Evolutionary conservation across 306 rosid genomes (phyloP).

Genomic region (Pyrus communis): DNA sequence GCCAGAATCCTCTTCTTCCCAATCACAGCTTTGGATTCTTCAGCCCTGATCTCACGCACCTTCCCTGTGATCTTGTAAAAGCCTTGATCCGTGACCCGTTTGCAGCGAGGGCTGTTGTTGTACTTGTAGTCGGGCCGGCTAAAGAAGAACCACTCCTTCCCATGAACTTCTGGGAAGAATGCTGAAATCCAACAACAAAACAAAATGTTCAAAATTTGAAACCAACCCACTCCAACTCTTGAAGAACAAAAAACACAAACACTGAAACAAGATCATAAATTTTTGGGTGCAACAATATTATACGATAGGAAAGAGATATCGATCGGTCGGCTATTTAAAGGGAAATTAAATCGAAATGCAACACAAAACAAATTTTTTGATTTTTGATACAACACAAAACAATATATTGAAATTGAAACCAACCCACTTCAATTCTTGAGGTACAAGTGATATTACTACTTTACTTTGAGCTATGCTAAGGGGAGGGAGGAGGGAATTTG

Average conservation of each 20-base stretch:
- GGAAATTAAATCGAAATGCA: too few relatives aligned
- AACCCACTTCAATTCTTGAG: too few relatives aligned
- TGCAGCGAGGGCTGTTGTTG: slow-evolving; percentile 18
- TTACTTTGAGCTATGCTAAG: too few relatives aligned
- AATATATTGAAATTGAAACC: too few relatives aligned
- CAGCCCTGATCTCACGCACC: slow-evolving; percentile 25
- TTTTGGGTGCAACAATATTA: too few relatives aligned
- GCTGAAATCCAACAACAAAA: not conserved
- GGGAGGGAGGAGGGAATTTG: too few relatives aligned
- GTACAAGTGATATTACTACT: too few relatives aligned
- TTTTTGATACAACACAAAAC: too few relatives aligned
- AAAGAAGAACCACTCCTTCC: slow-evolving; percentile 55
- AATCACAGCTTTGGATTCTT: slow-evolving; percentile 23
- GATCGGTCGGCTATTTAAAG: too few relatives aligned
- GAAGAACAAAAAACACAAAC: not conserved
- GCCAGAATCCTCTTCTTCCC: slow-evolving; percentile 62
- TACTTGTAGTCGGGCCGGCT: slow-evolving; percentile 27
- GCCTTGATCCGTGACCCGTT: slow-evolving; percentile 45
- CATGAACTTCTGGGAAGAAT: slow-evolving; percentile 7
- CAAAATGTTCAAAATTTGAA: not conserved
- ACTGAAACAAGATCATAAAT: slow-evolving; percentile 5
- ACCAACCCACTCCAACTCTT: not conserved
- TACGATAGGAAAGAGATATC: not conserved
- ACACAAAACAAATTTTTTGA: too few relatives aligned
- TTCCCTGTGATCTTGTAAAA: slow-evolving; percentile 62